phyloP scores from a whole-genome alignment of 305 asterid species.

The Solanum hybrid region DNA sequence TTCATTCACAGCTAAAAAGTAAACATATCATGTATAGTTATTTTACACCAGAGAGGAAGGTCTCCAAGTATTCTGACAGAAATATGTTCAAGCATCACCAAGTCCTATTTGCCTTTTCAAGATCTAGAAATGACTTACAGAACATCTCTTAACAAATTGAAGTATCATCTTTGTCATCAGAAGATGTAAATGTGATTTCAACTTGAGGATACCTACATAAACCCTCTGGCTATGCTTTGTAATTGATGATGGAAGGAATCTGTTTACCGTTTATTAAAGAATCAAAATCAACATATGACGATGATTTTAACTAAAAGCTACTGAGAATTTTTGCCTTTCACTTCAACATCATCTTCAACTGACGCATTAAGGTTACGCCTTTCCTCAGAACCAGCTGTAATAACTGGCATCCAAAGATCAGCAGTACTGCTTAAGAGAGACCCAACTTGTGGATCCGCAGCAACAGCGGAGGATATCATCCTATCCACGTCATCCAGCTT shows the following conservation, averaged over 20 bases:
- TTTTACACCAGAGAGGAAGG: background rate
- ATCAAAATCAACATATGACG: conserved; percentile 3
- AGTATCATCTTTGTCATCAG: background rate
- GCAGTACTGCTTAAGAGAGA: conserved; percentile 71
- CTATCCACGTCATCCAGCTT: conserved; percentile 73
- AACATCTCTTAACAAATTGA: background rate
- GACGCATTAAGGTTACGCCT: conserved; percentile 47
- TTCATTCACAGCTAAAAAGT: background rate
- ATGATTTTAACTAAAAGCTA: conserved; percentile 8
- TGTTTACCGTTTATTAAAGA: background rate
- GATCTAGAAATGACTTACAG: background rate
- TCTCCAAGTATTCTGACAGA: background rate
- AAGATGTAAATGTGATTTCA: background rate
- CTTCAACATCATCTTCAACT: conserved; percentile 33
- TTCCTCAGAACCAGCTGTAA: conserved; percentile 74
- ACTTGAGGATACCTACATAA: background rate
- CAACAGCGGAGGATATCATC: conserved; percentile 74
- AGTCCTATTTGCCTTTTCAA: background rate
- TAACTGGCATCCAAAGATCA: conserved; percentile 88
- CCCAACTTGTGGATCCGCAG: conserved; percentile 61
- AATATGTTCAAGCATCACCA: background rate
- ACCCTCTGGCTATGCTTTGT: background rate
- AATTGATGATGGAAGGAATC: background rate
- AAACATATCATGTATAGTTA: background rate
- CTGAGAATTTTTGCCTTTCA: conserved; percentile 28